Evolutionary conservation across 306 rosid species (phyloP).

Genomic region (Mimosa pudica): DNA sequence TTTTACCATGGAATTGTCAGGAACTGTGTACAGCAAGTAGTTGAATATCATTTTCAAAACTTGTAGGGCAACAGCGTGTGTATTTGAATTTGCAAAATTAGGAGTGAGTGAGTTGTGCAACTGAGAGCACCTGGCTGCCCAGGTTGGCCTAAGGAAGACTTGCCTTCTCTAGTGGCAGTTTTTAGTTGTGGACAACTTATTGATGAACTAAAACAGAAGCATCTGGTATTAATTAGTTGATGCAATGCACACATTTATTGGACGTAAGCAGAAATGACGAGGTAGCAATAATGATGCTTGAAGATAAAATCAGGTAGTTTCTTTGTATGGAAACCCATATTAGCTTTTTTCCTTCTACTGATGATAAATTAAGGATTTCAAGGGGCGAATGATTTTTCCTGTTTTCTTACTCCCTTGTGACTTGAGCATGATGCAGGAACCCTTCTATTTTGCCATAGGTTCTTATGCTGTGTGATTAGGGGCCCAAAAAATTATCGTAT

Average conservation of each 20-base stretch:
- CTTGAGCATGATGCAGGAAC: neutral
- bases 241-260: conserved; percentile 49
- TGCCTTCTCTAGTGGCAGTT: conserved; percentile 99
- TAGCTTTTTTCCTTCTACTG: neutral
- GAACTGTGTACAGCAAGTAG: conserved; percentile 68
- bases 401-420: neutral
- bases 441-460: neutral
- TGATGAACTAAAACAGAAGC: conserved; percentile 51
- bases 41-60: conserved; percentile 56
- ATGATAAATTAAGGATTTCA: conserved; percentile 16
- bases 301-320: conserved; percentile 25
- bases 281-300: conserved; percentile 44
- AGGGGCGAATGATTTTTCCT: conserved; percentile 11
- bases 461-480: neutral
- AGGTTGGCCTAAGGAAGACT: conserved; percentile 84
- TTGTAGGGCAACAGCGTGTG: conserved; percentile 54
- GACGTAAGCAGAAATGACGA: conserved; percentile 33
- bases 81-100: conserved; percentile 57
- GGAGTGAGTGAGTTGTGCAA: conserved; percentile 59
- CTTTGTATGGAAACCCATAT: conserved; percentile 22
- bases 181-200: conserved; percentile 52
- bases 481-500: neutral
- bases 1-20: conserved; percentile 54
- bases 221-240: conserved; percentile 44
- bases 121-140: conserved; percentile 93